Evolutionary conservation across 1,284 basidiomycete genomes (phyloP).

Genomic region (Naganishia cerealis): DNA sequence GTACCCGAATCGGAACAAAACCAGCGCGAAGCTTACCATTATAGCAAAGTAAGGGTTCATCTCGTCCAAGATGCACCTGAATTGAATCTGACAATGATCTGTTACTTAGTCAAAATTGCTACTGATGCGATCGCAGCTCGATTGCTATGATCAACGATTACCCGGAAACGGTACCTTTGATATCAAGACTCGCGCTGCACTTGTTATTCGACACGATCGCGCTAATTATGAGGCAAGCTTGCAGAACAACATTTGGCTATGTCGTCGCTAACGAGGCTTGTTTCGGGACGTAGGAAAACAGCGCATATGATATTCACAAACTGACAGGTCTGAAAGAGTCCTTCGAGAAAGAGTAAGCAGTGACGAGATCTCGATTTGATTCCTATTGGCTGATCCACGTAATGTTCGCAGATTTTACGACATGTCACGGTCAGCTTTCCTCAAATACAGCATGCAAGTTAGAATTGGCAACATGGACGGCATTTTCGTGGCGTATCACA

Average conservation of each 20-base stretch:
- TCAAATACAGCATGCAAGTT: conserved; percentile 95
- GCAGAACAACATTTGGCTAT: conserved; percentile 7
- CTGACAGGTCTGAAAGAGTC: conserved; percentile 67
- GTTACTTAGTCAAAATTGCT: conserved; percentile 66
- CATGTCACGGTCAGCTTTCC: conserved; percentile 84
- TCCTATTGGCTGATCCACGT: neutral
- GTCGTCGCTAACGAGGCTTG: neutral
- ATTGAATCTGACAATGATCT: conserved; percentile 4
- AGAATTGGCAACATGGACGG: conserved; percentile 98
- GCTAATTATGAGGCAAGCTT: conserved; percentile 73
- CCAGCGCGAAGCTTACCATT: conserved; percentile 72
- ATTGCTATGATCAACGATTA: conserved; percentile 76
- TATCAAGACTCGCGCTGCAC: conserved; percentile 87
- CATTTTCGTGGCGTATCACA: conserved; percentile 92
- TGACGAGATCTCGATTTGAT: neutral
- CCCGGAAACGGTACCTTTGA: conserved; percentile 92
- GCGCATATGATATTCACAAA: conserved; percentile 70
- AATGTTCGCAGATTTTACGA: conserved; percentile 66
- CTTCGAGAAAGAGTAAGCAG: conserved; percentile 70
- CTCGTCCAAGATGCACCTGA: neutral
- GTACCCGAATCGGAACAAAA: conserved; percentile 52
- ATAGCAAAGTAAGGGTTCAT: conserved; percentile 64
- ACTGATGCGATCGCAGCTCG: conserved; percentile 92
- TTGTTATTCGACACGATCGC: conserved; percentile 80
- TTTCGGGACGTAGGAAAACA: conserved; percentile 60